These are phyloP conservation scores for Hydnomerulius pinastri DNA, from an alignment of 768 basidiomycete genomes.

Conservation along the genomic window DNA sequence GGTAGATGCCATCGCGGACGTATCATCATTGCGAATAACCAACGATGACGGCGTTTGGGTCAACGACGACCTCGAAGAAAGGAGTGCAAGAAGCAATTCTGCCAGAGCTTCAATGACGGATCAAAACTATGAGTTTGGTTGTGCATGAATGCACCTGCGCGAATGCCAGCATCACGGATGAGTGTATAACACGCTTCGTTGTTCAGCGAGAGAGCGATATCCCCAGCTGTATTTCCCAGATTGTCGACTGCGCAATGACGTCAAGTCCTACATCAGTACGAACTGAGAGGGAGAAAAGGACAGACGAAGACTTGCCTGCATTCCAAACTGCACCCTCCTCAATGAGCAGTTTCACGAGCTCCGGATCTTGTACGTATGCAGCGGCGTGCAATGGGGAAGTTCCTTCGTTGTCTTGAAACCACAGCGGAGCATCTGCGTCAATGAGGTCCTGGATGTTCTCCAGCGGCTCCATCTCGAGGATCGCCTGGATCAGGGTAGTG, in stretches of 20 bases:
- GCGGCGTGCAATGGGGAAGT: slow-evolving; percentile 88
- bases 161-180: slow-evolving; percentile 91
- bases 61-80: slow-evolving; percentile 47
- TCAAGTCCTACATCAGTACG: not conserved
- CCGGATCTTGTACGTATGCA: slow-evolving; percentile 68
- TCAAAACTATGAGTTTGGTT: not conserved
- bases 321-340: slow-evolving; percentile 92
- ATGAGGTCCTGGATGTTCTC: slow-evolving; percentile 51
- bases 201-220: slow-evolving; percentile 87
- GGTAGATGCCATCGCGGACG: slow-evolving; percentile 60
- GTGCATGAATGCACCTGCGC: slow-evolving; percentile 64
- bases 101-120: slow-evolving; percentile 11
- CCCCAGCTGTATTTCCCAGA: slow-evolving; percentile 80
- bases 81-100: slow-evolving; percentile 73
- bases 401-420: slow-evolving; percentile 89
- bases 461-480: slow-evolving; percentile 50
- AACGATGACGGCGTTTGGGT: slow-evolving; percentile 32
- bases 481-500: slow-evolving; percentile 56
- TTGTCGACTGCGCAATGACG: slow-evolving; percentile 59
- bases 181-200: slow-evolving; percentile 69
- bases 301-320: slow-evolving; percentile 54
- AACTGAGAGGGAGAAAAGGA: not conserved
- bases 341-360: slow-evolving; percentile 68
- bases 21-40: slow-evolving; percentile 51
- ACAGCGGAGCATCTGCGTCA: slow-evolving; percentile 73